A percentile compares a stretch with the other conserved stretches of the same genome.
Evolutionary conservation across 1,284 basidiomycete genomes (phyloP).

Genomic region (Naganishia liquefaciens): DNA sequence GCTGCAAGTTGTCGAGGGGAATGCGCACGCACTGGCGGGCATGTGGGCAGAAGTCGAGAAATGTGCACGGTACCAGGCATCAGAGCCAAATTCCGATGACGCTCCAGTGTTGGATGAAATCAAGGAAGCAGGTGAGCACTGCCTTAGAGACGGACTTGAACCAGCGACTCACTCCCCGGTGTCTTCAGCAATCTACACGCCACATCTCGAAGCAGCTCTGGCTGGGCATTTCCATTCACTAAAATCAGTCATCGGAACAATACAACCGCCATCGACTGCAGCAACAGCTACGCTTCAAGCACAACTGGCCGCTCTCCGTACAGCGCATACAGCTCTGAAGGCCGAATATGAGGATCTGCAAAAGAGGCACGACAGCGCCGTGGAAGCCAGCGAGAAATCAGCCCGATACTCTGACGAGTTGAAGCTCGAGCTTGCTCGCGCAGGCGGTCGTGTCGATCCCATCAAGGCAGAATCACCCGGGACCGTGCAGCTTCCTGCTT

Average conservation of each 20-base stretch:
- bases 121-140: slow-evolving; percentile 1
- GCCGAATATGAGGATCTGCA: slow-evolving; percentile 22
- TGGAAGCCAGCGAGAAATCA: slow-evolving; percentile 15
- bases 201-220: slow-evolving; percentile 10
- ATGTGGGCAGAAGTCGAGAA: slow-evolving; percentile 22
- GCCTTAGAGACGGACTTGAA: background rate
- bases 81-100: slow-evolving; percentile 16
- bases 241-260: slow-evolving; percentile 5
- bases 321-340: slow-evolving; percentile 12
- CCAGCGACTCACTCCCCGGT: background rate
- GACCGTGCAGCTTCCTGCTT: background rate
- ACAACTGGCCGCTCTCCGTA: slow-evolving; percentile 16
- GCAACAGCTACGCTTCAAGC: slow-evolving; percentile 13
- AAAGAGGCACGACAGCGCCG: slow-evolving; percentile 21
- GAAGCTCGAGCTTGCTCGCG: slow-evolving; percentile 16
- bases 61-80: slow-evolving; percentile 7
- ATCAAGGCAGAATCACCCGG: background rate
- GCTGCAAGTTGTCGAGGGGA: slow-evolving; percentile 17
- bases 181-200: slow-evolving; percentile 5
- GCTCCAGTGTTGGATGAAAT: slow-evolving; percentile 1
- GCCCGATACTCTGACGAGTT: slow-evolving; percentile 23
- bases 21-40: slow-evolving; percentile 8
- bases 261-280: background rate
- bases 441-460: slow-evolving; percentile 4
- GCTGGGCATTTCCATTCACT: slow-evolving; percentile 19